Evolutionary conservation across 805 yeast species (phyloP).

Genomic region (Myxozyma kluyveri): DNA sequence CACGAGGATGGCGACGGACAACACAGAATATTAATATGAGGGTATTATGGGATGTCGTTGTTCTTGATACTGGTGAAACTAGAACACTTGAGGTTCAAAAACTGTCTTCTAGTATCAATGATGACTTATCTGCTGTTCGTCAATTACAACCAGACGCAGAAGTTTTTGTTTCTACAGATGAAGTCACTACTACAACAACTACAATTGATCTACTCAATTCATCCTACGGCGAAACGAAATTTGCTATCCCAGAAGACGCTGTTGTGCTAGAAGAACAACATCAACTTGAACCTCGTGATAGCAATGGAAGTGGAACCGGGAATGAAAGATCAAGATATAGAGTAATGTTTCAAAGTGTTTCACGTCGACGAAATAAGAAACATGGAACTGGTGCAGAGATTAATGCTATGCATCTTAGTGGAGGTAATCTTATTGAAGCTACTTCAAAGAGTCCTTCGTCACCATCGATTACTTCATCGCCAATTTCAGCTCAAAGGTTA

Average conservation of each 20-base stretch:
- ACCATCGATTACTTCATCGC: neutral
- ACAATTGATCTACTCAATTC: constrained; percentile 24
- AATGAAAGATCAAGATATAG: constrained; percentile 15
- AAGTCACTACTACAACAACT: constrained; percentile 26
- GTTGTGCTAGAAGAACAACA: constrained; percentile 21
- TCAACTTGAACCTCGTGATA: constrained; percentile 10
- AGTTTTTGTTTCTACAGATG: constrained; percentile 23
- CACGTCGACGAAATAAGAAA: constrained; percentile 14
- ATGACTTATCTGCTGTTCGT: constrained; percentile 9
- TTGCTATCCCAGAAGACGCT: constrained; percentile 24
- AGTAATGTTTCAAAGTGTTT: constrained; percentile 25
- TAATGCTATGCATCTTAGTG: neutral
- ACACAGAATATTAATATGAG: constrained; percentile 29
- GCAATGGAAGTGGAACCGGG: no score
- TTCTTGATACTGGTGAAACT: constrained; percentile 37
- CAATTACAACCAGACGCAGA: constrained; percentile 24
- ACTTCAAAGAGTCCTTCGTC: neutral
- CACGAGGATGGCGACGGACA: constrained; percentile 32
- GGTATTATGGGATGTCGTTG: constrained; percentile 39
- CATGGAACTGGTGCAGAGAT: constrained; percentile 24
- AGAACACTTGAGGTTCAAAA: constrained; percentile 25
- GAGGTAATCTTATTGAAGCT: neutral
- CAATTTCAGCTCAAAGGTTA: neutral
- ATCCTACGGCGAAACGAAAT: constrained; percentile 1
- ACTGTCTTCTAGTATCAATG: constrained; percentile 13